A percentile compares a stretch with the other conserved stretches of the same genome.
phyloP scores from a whole-genome alignment of 2,329 filamentous ascomycete genomes.

The Onygenales sp. region DNA sequence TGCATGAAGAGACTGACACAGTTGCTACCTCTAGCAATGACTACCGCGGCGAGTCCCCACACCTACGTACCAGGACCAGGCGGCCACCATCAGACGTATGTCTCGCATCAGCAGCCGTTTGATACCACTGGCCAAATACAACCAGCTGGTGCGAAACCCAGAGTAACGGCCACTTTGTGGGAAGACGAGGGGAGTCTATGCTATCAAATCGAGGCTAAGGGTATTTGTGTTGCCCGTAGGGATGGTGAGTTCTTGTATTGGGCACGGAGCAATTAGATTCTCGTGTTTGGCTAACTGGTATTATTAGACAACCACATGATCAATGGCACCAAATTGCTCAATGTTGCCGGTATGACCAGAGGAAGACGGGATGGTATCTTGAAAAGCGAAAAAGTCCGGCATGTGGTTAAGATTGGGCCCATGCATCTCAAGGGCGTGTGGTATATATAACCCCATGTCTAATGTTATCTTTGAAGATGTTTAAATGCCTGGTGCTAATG shows the following conservation, averaged over 20 bases:
- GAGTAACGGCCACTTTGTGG: slow-evolving; percentile 94
- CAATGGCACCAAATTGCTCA: slow-evolving; percentile 92
- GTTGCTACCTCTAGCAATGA: slow-evolving; percentile 25
- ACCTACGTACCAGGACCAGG: slow-evolving; percentile 31
- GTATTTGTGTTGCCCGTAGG: slow-evolving; percentile 86
- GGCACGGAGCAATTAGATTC: not conserved
- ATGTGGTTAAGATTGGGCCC: slow-evolving; percentile 96
- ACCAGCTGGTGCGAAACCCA: slow-evolving; percentile 88
- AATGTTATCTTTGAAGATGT: not conserved
- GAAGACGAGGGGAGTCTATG: slow-evolving; percentile 96
- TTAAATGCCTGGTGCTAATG: not conserved
- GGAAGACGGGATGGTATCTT: slow-evolving; percentile 90
- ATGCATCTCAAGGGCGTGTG: slow-evolving; percentile 99
- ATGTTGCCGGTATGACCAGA: slow-evolving; percentile 96
- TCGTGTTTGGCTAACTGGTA: not conserved
- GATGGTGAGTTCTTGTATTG: slow-evolving; percentile 55
- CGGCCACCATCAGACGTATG: slow-evolving; percentile 35
- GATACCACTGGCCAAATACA: slow-evolving; percentile 89
- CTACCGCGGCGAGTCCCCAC: slow-evolving; percentile 23
- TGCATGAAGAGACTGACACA: slow-evolving; percentile 6
- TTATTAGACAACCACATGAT: slow-evolving; percentile 91
- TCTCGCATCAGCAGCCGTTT: slow-evolving; percentile 44
- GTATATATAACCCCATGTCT: slow-evolving; percentile 42
- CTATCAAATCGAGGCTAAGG: slow-evolving; percentile 94
- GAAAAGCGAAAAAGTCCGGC: slow-evolving; percentile 93